Conservation (phyloP, 2,329 filamentous ascomycete species). For the Ceratocystis cubensis region DNA sequence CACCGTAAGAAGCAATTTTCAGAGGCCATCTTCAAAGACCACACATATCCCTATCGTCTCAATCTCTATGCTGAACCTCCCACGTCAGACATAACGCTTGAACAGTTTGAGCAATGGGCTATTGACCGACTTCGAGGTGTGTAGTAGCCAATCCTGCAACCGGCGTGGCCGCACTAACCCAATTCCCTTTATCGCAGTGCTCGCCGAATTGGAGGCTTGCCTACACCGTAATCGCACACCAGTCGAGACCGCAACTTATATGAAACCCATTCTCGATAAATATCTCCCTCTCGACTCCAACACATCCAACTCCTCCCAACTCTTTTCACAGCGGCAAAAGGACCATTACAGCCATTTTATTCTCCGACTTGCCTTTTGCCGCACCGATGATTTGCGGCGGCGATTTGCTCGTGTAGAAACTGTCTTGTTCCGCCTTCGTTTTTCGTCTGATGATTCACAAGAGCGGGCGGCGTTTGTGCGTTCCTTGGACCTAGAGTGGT, state of each 20-base stretch:
- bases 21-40: constrained; percentile 59
- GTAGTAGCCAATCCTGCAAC: constrained; percentile 19
- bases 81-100: constrained; percentile 85
- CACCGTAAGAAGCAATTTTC: constrained; percentile 81
- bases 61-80: constrained; percentile 87
- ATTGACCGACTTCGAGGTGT: constrained; percentile 77
- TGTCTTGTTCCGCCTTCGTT: constrained; percentile 73
- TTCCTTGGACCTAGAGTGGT: constrained; percentile 73
- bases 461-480: constrained; percentile 69
- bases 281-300: constrained; percentile 70
- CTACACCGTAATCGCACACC: constrained; percentile 82
- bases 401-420: constrained; percentile 80
- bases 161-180: too few species aligned
- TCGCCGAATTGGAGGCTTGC: constrained; percentile 83
- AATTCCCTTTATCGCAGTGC: constrained; percentile 38
- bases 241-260: constrained; percentile 70
- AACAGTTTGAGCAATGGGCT: constrained; percentile 98
- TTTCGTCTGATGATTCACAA: constrained; percentile 59
- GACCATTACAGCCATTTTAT: constrained; percentile 99
- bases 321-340: constrained; percentile 68
- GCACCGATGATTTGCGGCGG: constrained; percentile 77
- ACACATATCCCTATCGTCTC: constrained; percentile 70
- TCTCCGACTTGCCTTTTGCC: constrained; percentile 78
- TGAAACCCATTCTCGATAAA: constrained; percentile 78
- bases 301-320: constrained; percentile 45